Base-by-base conservation (phyloP, 768 basidiomycete species). In the Astraeus odoratus region DNA sequence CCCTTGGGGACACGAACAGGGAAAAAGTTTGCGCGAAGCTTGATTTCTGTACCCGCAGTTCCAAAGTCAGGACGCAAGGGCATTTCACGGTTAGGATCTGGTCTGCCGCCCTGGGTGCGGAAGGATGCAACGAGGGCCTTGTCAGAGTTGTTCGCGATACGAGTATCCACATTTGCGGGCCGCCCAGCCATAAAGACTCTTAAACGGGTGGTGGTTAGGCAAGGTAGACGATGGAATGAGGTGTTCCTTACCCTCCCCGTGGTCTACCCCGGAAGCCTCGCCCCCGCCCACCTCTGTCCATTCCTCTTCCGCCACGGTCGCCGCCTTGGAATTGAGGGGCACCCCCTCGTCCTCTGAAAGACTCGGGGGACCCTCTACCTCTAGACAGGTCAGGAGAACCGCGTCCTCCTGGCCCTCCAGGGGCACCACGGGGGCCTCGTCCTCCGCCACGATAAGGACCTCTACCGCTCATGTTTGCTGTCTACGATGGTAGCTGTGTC, bases 11-110 rank as follows among this genome's bases (percentile, higher is more conserved):
- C 61, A 13, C 57, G 59, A 18, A 79, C 57, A 8, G 76, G 67
- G 53, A 79, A 77, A 61, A 76, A 77, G 43, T 77, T 77, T 2
- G 76, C 59, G 18, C 76, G 72, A 31, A 79, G 64, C 44, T 68
- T 73, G 60, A 78, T 68, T 33, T 58, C 51, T 13, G 18, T 63
- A 20, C 76, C 76, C 3, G 51, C 55, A 0, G 62, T 69, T 26
- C 76, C 76, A 53, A 67, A 77, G 43, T 65, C 68, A 16, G 75
- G 75, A 23, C 76, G 72, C n/a, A 61, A 50, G 22, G 77, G 77
- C 49, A 75, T 67, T 23, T 65, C 59, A 31, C 53, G n/a, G n/a
- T n/a, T 50, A 1, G 45, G 22, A 13, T 50, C 56, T 22, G 57
- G 50, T 12, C 49, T 43, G 12, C 65, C 35, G 12, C 65, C 35